Percentiles rank a stretch among this genome's conserved stretches.
Evolutionary conservation across 2,329 filamentous ascomycete genomes (phyloP).

Genomic region (Penicillium rolfsii): DNA sequence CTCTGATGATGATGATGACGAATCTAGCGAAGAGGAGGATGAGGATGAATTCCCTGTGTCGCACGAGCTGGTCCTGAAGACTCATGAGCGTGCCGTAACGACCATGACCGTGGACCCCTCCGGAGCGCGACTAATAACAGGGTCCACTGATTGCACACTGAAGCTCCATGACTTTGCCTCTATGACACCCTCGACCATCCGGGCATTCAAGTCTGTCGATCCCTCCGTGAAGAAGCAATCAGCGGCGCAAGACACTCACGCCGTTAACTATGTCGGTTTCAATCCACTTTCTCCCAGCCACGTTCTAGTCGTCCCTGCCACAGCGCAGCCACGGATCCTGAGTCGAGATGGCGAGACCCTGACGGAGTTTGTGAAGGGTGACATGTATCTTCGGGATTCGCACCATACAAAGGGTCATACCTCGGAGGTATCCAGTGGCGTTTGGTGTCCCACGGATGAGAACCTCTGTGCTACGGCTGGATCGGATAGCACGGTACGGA

Average conservation of each 20-base stretch:
- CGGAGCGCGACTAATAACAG: constrained; percentile 83
- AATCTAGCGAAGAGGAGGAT: constrained; percentile 60
- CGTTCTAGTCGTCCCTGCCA: constrained; percentile 84
- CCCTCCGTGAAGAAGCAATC: constrained; percentile 76
- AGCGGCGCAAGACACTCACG: constrained; percentile 77
- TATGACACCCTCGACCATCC: constrained; percentile 92
- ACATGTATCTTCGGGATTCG: constrained; percentile 98
- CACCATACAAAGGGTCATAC: constrained; percentile 97
- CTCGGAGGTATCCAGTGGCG: constrained; percentile 84
- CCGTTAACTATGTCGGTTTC: constrained; percentile 84
- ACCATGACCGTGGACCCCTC: constrained; percentile 81
- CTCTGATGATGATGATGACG: constrained; percentile 57
- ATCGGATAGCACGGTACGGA: constrained; percentile 90
- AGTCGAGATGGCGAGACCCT: constrained; percentile 84
- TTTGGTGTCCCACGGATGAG: constrained; percentile 86
- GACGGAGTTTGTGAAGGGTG: constrained; percentile 91
- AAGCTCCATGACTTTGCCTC: constrained; percentile 95
- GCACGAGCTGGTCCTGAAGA: constrained; percentile 90
- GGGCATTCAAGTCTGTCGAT: constrained; percentile 90
- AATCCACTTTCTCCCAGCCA: constrained; percentile 78
- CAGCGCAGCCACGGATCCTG: constrained; percentile 86
- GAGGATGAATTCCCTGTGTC: constrained; percentile 90
- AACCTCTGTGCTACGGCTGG: constrained; percentile 88
- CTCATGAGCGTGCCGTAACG: constrained; percentile 85
- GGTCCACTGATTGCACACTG: constrained; percentile 84